A percentile compares a stretch with the other conserved stretches of the same genome.
Conservation (phyloP, 176 grass and related monocot genomes). For the Oryza coarctata region DNA sequence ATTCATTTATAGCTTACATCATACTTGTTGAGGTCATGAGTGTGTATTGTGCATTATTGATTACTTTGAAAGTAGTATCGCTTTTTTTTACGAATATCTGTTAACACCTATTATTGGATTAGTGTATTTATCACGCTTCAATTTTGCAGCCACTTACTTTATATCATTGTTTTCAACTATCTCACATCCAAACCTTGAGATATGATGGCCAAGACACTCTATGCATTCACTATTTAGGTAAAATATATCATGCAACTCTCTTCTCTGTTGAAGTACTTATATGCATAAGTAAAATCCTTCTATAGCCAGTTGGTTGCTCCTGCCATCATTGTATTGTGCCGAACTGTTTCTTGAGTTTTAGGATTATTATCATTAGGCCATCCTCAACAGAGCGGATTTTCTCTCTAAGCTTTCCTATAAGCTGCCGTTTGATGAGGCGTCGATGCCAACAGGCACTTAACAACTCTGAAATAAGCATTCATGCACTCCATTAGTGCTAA, state of each 20-base stretch:
- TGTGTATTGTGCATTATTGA: background rate
- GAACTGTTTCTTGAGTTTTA: background rate
- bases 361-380: no score
- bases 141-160: constrained; percentile 81
- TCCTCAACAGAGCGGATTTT: no score
- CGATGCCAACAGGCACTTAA: no score
- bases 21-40: background rate
- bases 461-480: no score
- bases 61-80: background rate
- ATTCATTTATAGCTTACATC: background rate
- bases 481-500: no score
- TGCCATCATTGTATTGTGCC: background rate
- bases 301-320: background rate
- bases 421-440: no score
- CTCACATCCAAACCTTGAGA: constrained; percentile 41
- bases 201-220: constrained; percentile 47
- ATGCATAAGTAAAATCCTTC: background rate
- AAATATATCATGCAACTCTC: constrained; percentile 20
- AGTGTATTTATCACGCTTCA: background rate
- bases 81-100: constrained; percentile 18
- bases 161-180: constrained; percentile 82
- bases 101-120: background rate
- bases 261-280: constrained; percentile 11
- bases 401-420: no score
- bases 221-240: constrained; percentile 97